Conservation (phyloP, 2,329 filamentous ascomycete genomes). For the Paecilomyces sp. region DNA sequence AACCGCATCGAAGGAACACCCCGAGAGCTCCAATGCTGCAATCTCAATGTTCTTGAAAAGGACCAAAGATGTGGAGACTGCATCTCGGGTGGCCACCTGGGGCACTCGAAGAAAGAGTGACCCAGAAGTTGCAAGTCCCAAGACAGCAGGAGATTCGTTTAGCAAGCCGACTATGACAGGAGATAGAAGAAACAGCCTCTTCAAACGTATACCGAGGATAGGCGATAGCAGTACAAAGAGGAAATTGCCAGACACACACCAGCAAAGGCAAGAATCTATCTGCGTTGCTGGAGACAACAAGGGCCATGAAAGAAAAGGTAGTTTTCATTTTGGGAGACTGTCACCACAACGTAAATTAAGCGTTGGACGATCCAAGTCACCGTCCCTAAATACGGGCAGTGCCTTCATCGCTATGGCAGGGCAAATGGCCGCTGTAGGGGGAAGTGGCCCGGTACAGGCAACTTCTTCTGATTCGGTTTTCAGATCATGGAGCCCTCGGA, state of each 20-base stretch:
- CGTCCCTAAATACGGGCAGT: conserved; percentile 31
- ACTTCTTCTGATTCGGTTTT: conserved; percentile 31
- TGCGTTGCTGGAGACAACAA: conserved; percentile 12
- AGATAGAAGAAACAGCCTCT: conserved; percentile 40
- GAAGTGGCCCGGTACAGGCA: conserved; percentile 52
- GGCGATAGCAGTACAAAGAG: conserved; percentile 42
- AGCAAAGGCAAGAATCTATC: conserved; percentile 19
- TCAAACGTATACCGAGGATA: conserved; percentile 35
- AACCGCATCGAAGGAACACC: conserved; percentile 33
- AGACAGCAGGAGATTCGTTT: conserved; percentile 37
- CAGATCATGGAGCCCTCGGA: conserved; percentile 38
- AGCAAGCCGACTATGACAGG: conserved; percentile 31
- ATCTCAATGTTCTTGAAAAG: conserved; percentile 46
- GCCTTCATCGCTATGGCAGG: conserved; percentile 40
- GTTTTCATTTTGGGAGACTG: conserved; percentile 14
- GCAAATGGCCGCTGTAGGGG: conserved; percentile 38
- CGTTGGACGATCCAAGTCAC: conserved; percentile 30
- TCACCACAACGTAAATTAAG: conserved; percentile 32
- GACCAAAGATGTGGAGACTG: conserved; percentile 46
- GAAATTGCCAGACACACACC: conserved; percentile 24
- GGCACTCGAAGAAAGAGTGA: conserved; percentile 46
- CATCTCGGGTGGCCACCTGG: conserved; percentile 50
- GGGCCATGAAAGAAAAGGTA: conserved; percentile 21
- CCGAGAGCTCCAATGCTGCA: conserved; percentile 48
- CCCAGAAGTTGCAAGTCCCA: conserved; percentile 42